Conservation (phyloP, 2,329 filamentous ascomycete genomes). For the Lizonia empirigonia region DNA sequence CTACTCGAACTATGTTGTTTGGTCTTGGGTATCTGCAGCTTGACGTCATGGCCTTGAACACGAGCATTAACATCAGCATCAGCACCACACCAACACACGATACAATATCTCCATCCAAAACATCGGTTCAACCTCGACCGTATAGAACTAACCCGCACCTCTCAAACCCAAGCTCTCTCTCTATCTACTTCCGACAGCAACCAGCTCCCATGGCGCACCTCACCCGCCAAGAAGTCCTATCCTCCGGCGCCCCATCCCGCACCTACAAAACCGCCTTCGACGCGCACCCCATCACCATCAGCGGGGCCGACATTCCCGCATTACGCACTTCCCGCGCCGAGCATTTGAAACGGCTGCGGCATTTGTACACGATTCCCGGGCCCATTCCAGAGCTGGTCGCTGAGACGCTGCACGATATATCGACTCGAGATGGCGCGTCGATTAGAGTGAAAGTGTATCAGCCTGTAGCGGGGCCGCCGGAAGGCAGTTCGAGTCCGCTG, state of each 20-base stretch:
- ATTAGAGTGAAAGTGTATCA: conserved; percentile 40
- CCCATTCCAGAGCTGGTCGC: conserved; percentile 37
- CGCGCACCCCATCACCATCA: conserved; percentile 28
- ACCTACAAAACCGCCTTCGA: conserved; percentile 35
- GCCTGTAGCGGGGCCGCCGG: conserved; percentile 25
- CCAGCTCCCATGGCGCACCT: conserved; percentile 34
- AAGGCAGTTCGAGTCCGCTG: conserved; percentile 34
- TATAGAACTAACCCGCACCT: not conserved
- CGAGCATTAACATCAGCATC: not conserved
- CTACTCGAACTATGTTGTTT: too few relatives aligned
- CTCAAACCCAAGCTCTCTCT: not conserved
- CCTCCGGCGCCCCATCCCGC: conserved; percentile 25
- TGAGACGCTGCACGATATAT: conserved; percentile 36
- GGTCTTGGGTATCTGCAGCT: too few relatives aligned
- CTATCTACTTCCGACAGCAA: not conserved
- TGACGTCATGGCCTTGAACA: not conserved
- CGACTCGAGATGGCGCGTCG: conserved; percentile 30
- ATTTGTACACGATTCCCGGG: conserved; percentile 40
- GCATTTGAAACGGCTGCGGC: conserved; percentile 37
- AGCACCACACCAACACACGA: not conserved
- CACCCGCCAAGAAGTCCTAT: conserved; percentile 32
- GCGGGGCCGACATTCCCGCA: conserved; percentile 24
- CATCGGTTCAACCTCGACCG: not conserved
- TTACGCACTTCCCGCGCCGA: conserved; percentile 29
- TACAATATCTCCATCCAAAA: too few relatives aligned